Base-by-base conservation (phyloP, 2,329 filamentous ascomycete genomes). In the Alternaria ethzedia region DNA sequence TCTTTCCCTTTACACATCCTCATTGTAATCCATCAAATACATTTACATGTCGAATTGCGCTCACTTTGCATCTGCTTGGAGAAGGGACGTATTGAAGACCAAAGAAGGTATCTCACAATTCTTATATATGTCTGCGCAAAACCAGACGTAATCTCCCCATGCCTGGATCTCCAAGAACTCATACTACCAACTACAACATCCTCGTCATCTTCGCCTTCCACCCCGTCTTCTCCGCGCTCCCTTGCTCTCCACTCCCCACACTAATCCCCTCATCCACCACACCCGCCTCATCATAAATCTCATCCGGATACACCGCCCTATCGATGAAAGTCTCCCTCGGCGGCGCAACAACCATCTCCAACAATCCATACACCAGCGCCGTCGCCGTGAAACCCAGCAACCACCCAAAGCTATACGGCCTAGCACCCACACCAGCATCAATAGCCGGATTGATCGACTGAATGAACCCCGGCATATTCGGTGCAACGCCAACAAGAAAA, bases 401-500 rank as follows among this genome's bases (percentile, higher is more conserved):
- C 86, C 89, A 91, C n/a, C 89, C 88, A 72, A 91, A 89, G 25
- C 85, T 83, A 72, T 90, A 91, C 5, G 90, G 84, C 45, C 80
- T 76, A 0, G 82, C 79, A 0, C 89, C 89, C 0, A 79, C 78
- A 0, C 83, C 83, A 0, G 82, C 78, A 3, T 78, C 67, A 17
- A 84, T 79, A 13, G 59, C 72, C 0, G 77, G 64, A 55, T 83
- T 83, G 57, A 84, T 81, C 1, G 75, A 77, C 30, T 80, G 74
- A 15, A 83, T 82, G 61, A 90, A 80, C 0, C 87, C 88, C 0
- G 88, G 88, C 2, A 90, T 70, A 47, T 84, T 86, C 0, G 88
- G 88, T 2, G 79, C 83, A 0, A 89, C 84, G 7, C 86, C 85
- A 6, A 86, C 79, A n/a, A 89, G 49, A 67, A 90, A 87, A 0